Base-by-base conservation (phyloP, 2,329 filamentous ascomycete genomes). In the Cladosporium sp. region DNA sequence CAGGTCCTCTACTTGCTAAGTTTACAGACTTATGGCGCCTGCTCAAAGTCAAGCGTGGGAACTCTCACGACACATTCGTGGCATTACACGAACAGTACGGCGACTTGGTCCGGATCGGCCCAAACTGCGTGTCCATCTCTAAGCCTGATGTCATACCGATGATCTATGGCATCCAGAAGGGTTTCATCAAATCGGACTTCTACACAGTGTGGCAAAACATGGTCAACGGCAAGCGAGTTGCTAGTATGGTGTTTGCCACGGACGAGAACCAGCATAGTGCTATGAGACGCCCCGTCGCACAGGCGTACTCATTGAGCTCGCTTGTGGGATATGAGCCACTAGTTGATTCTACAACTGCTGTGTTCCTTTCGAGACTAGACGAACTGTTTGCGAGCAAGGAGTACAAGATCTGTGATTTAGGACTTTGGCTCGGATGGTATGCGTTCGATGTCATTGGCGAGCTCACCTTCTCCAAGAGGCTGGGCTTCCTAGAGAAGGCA, bases 81-180 rank as follows among this genome's bases (percentile, higher is more conserved):
- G 78, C 88, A 39, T 82, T 87, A 8, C 93, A 97, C 78, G 86
- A 90, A 81, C 89, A 88, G 73, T 82, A 90, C 51, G 93, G 93
- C 3, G 89, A 88, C n/a, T 79, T 97, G 1, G 89, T 97, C 25
- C 86, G 93, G 39, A 90, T 97, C 69, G 90, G 92, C 73, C 93
- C 93, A 0, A 87, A 93, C 72, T 93, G 97, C 72, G 84, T 96
- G 71, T 93, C 90, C 65, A n/a, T 58, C 25, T 43, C 34, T 8
- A 34, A 43, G 4, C 56, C 56, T 2, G 84, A 83, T 21, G 91
- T 91, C 2, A 93, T 96, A 63, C 49, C 46, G 3, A 56, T 46
- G 23, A 66, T 70, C 36, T 69, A 65, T 23, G 54, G 51, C 10
- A 63, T 63, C 28, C 62, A 65, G 13, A 67, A 54, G 39, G 70